Conservation (phyloP, 495 filamentous ascomycete genomes). For the Hyaloscypha finlandica region DNA sequence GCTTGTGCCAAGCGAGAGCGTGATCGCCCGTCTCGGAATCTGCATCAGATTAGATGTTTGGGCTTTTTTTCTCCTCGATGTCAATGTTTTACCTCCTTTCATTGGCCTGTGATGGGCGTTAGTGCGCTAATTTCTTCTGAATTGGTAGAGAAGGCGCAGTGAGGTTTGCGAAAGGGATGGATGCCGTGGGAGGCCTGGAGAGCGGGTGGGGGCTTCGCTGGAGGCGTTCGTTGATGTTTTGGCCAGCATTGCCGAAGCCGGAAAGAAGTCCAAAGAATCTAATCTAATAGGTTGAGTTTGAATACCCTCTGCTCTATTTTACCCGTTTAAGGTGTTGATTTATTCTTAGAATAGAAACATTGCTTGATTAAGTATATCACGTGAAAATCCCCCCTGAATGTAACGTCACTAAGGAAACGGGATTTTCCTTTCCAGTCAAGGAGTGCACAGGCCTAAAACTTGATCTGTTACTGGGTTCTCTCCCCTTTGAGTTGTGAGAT, state of each 20-base stretch:
- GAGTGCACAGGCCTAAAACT: background rate
- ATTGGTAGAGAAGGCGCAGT: background rate
- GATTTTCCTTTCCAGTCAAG: background rate
- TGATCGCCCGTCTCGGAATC: conserved; percentile 1
- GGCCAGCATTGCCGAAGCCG: background rate
- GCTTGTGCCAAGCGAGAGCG: background rate
- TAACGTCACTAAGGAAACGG: background rate
- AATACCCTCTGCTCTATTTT: background rate
- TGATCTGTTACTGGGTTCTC: background rate
- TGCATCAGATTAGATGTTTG: conserved; percentile 1
- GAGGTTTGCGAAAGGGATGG: background rate
- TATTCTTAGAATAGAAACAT: background rate
- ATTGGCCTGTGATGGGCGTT: background rate
- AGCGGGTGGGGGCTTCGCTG: background rate
- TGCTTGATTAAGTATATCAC: background rate
- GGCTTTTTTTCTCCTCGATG: background rate
- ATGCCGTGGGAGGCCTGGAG: background rate
- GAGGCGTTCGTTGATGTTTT: background rate
- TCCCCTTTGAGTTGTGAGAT: background rate
- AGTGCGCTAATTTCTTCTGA: background rate
- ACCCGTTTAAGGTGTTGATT: background rate
- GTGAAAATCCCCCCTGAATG: background rate
- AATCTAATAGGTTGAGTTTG: background rate
- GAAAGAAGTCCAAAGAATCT: background rate
- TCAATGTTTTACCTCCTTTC: background rate